Conservation (phyloP, 805 yeast species). For the Wickerhamiella musiphila region DNA sequence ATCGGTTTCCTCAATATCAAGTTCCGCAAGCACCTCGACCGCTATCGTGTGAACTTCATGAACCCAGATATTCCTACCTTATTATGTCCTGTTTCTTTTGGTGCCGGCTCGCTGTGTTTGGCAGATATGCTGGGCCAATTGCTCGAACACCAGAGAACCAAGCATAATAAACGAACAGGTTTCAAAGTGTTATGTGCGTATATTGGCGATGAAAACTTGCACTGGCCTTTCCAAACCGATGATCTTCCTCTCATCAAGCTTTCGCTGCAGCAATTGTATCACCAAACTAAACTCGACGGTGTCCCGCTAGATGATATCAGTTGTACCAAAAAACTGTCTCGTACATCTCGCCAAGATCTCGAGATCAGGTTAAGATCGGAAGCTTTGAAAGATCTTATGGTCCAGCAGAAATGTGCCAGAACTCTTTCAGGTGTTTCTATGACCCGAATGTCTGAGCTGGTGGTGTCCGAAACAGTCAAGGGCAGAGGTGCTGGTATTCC, state of each 20-base stretch:
- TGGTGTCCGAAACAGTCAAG: conserved; percentile 62
- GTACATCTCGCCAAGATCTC: conserved; percentile 54
- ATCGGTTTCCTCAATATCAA: conserved; percentile 56
- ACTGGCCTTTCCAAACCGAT: conserved; percentile 12
- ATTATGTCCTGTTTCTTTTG: conserved; percentile 48
- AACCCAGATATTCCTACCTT: conserved; percentile 28
- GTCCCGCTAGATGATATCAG: no score
- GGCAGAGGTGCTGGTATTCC: conserved; percentile 70
- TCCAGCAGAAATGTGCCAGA: conserved; percentile 30
- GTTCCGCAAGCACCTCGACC: conserved; percentile 68
- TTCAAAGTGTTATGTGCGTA: conserved; percentile 39
- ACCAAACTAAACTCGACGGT: no score
- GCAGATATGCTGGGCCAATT: conserved; percentile 48
- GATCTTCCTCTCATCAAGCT: background rate
- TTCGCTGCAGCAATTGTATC: no score
- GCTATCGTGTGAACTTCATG: conserved; percentile 50
- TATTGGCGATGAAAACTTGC: conserved; percentile 21
- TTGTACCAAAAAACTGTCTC: no score
- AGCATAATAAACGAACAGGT: conserved; percentile 51
- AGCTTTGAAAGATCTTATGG: conserved; percentile 32
- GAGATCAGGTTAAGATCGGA: conserved; percentile 30
- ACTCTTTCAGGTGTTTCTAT: conserved; percentile 59
- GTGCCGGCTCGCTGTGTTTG: conserved; percentile 47
- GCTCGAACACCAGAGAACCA: conserved; percentile 41
- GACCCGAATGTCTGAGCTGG: conserved; percentile 68